Evolutionary conservation across 2,329 filamentous ascomycete genomes (phyloP), one percentile per base, ranked within the genome.

Genomic region (Claviceps sp.): DNA sequence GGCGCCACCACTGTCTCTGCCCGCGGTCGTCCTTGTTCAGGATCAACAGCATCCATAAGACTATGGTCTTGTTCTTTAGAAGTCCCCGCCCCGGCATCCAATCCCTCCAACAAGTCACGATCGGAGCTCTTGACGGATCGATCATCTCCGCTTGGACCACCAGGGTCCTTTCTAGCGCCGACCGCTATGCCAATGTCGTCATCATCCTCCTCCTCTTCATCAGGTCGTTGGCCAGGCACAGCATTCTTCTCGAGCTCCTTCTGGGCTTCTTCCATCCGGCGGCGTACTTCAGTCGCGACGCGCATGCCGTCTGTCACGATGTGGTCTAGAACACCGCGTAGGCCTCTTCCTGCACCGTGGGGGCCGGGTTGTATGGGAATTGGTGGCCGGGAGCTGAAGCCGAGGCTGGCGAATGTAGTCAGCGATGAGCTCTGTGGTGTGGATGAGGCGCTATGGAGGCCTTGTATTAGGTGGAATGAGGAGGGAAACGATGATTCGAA

Each of bases 301-400:
- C 91, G 84, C 83, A 97, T 96, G 43, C 93, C 93, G 64, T 98
- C 93, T 1, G 87, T 95, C 57, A 97, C 93, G 61, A 98, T 97
- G 61, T 95, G 95, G 70, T 98, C 93, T 41, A 98, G 74, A 54
- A 98, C 93, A 20, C 93, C 93, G 43, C 93, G 79, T 1, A 98
- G 76, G 22, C 93, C 89, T 58, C 90, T 79, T 74, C 61, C 83
- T 75, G 55, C 84, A 55, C 67, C 61, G 42, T 66, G 58, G 57
- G 70, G 61, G 48, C 69, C 64, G 3, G 67, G 63, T 46, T 70
- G 65, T 47, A 72, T 63, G 52, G 73, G 69, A 52, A 57, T 38
- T 6, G 64, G 60, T 30, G 62, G 55, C 20, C 74, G 67, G 36
- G 70, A 63, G 57, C 72, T 73, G 50, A 82, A 77, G 52, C 81